These are phyloP conservation scores for Gastrodia elata DNA, from an alignment of 106 monocot genomes.

Conservation along the genomic window DNA sequence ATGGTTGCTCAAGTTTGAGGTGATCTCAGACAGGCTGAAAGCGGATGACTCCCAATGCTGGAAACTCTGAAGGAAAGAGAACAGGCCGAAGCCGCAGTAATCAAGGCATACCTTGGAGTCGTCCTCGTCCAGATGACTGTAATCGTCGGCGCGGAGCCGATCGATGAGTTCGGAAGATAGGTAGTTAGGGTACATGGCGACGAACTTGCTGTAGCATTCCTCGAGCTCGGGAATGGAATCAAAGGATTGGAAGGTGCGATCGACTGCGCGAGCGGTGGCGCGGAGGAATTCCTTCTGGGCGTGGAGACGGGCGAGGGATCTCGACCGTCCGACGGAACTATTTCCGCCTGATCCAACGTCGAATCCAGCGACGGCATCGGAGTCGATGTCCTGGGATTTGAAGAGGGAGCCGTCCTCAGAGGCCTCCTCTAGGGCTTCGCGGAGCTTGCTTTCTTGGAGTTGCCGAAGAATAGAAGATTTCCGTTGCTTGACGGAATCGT, in stretches of 20 bases:
- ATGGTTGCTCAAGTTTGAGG: slow-evolving; percentile 85
- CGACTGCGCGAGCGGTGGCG: slow-evolving; percentile 73
- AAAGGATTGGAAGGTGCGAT: slow-evolving; percentile 39
- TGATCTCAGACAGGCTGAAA: slow-evolving; percentile 75
- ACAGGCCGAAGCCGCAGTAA: slow-evolving; percentile 94
- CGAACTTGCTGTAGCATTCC: slow-evolving; percentile 61
- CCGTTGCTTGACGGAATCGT: slow-evolving; percentile 14
- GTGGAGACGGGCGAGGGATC: slow-evolving; percentile 77
- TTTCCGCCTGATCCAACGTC: slow-evolving; percentile 11
- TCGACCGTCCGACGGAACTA: slow-evolving; percentile 41
- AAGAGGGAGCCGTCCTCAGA: slow-evolving; percentile 77
- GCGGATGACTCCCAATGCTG: slow-evolving; percentile 63
- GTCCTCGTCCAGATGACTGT: slow-evolving; percentile 52
- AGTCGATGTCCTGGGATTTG: slow-evolving; percentile 62
- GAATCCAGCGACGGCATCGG: slow-evolving; percentile 8
- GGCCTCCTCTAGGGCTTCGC: slow-evolving; percentile 90
- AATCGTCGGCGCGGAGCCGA: slow-evolving; percentile 54
- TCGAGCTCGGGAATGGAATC: slow-evolving; percentile 51
- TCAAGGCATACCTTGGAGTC: slow-evolving; percentile 81
- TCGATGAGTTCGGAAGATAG: slow-evolving; percentile 56
- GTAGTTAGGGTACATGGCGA: slow-evolving; percentile 91
- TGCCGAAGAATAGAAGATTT: slow-evolving; percentile 47
- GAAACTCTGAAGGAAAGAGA: slow-evolving; percentile 71
- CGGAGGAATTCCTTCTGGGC: slow-evolving; percentile 91
- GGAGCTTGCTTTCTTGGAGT: slow-evolving; percentile 70